Base-by-base conservation (phyloP, 2,329 filamentous ascomycete genomes). In the Ophiognomonia clavigignenti-juglandacearum region DNA sequence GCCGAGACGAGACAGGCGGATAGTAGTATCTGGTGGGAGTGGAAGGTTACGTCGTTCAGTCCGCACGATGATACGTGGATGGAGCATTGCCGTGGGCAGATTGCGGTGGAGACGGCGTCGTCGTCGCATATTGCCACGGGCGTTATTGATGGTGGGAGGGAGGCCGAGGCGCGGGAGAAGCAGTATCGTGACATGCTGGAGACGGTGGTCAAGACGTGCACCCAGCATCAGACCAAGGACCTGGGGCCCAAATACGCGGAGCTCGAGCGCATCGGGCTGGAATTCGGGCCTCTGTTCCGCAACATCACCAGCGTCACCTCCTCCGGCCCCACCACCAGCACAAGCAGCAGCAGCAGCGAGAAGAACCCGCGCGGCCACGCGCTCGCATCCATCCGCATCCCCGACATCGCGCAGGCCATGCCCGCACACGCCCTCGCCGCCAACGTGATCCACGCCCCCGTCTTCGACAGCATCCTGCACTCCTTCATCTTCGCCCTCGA, bases 391-490 rank as follows among this genome's bases (percentile, higher is more conserved):
- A 39, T 48, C 34, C 39, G 45, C n/a, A 9, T 48, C 18, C 45
- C 45, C 6, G 39, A 48, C 45, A 34, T 48, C 1, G 45, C 45
- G 19, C 27, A 16, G 19, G 32, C 39, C 0, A 48, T 48, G 45
- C 45, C 45, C 10, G 34, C 45, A 6, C 43, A 42, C 26, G 34
- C 39, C 3, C 45, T 48, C 27, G 32, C 45, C 34, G 20, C 19
- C 20, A 24, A 32, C 22, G 45, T 48, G 20, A 39, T 48, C 26
- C 45, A 48, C 39, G 31, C 45, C 24, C 45, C 45, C 20, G 27
- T 27, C 2, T 48, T 48, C 20, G 45, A 48, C 39, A 48, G 39
- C 45, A 43, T 48, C 45, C 20, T 52, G 39, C 45, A 48, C 45
- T 32, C 45, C 34, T 48, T 48, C 39, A 43, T 48, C 35, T 43